Percentiles rank a stretch among this genome's conserved stretches.
phyloP scores from a whole-genome alignment of 306 rosid genomes.

The Geum urbanum region DNA sequence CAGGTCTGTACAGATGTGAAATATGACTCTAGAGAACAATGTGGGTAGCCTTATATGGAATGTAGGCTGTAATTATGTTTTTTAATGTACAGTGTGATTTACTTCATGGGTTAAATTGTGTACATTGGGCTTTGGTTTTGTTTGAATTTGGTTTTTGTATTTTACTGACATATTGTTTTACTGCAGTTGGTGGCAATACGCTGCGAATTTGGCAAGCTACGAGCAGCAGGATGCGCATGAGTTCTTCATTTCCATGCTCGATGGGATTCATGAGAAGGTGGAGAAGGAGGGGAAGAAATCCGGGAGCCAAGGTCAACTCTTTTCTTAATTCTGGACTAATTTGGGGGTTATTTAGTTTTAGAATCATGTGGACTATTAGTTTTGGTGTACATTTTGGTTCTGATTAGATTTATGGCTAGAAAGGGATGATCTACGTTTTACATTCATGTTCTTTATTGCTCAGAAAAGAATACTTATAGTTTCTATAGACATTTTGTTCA shows the following conservation, averaged over 20 bases:
- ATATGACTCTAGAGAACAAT: not conserved
- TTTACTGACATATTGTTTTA: slow-evolving; percentile 15
- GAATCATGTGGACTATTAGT: not conserved
- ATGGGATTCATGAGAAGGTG: slow-evolving; percentile 90
- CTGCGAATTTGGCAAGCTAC: slow-evolving; percentile 88
- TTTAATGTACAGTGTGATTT: not conserved
- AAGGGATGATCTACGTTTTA: no score
- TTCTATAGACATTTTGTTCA: no score
- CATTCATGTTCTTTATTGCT: no score
- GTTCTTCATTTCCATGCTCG: slow-evolving; percentile 93
- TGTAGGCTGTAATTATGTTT: not conserved
- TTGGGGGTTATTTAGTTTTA: not conserved
- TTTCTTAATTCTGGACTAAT: not conserved
- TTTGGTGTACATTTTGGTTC: not conserved
- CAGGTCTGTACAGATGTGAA: slow-evolving; percentile 45
- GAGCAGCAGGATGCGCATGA: slow-evolving; percentile 99
- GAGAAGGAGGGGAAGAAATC: slow-evolving; percentile 68
- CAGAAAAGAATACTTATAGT: no score
- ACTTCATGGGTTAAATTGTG: not conserved
- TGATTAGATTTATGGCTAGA: no score
- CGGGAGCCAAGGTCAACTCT: slow-evolving; percentile 61
- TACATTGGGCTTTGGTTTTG: not conserved
- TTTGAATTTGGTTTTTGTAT: not conserved
- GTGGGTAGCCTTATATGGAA: not conserved
- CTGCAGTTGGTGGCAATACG: slow-evolving; percentile 98